Evolutionary conservation across 2,329 filamentous ascomycete genomes (phyloP), one percentile per base, ranked within the genome.

Genomic region (Curvularia hawaiiensis): DNA sequence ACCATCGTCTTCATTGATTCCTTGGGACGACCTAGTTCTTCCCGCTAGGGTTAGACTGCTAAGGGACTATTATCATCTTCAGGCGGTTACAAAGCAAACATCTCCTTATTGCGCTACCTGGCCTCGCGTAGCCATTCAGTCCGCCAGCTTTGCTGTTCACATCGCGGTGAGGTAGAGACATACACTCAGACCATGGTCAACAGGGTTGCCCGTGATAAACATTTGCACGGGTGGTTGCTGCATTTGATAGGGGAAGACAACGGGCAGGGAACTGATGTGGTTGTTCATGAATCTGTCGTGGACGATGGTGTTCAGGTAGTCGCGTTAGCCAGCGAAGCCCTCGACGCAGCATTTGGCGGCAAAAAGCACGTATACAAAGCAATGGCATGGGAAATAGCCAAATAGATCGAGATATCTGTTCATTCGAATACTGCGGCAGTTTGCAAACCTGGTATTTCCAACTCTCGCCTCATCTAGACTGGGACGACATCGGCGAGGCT

Each of bases 31-130:
- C 26, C 26, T 26, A 26, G 26, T 26, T 7, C 26, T 26, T 26
- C 26, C 26, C 7, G 26, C 26, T n/a, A 26, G 26, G 35, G 18
- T 39, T 16, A 39, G 16, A 39, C 35, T 39, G 35, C 35, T 2
- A 39, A 51, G 5, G 53, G 53, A n/a, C 53, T 56, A 12, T 50
- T 51, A n/a, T 56, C 53, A 31, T 51, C 53, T 24, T 56, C 53
- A 12, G 53, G 53, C 11, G 53, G 53, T 16, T 51, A 51, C 47
- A 56, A 56, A 18, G 40, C 53, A 12, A 56, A 56, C 18, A 38
- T 56, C 20, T 47, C 40, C n/a, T 44, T 56, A 18, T 33, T 56
- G 40, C 53, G 53, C 26, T 33, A 56, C 41, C 53, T 56, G 22
- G 53, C 53, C 30, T 56, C 53, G 30, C 48, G 53, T 12, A 31